Base-by-base conservation (phyloP, 2,329 filamentous ascomycete species). In the Calycina marina region DNA sequence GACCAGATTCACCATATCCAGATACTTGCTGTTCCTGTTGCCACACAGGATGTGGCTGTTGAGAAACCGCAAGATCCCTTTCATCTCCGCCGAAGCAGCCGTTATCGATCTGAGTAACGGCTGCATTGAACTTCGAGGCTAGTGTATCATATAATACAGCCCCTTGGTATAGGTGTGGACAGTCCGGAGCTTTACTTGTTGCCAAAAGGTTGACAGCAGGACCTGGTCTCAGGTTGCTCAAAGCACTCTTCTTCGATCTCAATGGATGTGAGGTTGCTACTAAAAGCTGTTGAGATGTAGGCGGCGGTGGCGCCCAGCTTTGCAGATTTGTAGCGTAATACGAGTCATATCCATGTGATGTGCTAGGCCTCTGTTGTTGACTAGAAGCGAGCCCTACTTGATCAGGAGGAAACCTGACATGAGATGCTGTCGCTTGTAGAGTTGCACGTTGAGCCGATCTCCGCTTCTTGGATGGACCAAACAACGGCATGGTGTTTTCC, bases 71-170 rank as follows among this genome's bases (percentile, higher is more conserved):
- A 17, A 77, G 54, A 33, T 71, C 68, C 32, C 59, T 61, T 47
- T 78, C 69, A 37, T 66, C 56, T 4, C 67, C 66, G 10, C 52
- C 45, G 15, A 63, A 61, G 17, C 56, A 58, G 15, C 80, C 77
- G 13, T 65, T 61, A 50, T 86, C 80, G 34, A 86, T 84, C 16
- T 68, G 62, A 1, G 78, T 82, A 50, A 86, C 71, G 35, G 83
- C 63, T 27, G 70, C 58, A 50, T 82, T 68, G 38, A 86, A 66
- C 32, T 72, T 72, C 3, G 61, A 60, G 10, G 63, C 67, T 28
- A 84, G 67, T 34, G 71, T 57, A 45, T 80, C 70, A 44, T 63
- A 72, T 12, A 71, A 53, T 4, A 59, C 56, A 10, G 60, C 57
- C 4, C 57, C 56, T 41, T 65, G 60, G 40, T 59, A 59, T 25